phyloP scores from a whole-genome alignment of 1,284 basidiomycete species.

The Volvariella volvacea region DNA sequence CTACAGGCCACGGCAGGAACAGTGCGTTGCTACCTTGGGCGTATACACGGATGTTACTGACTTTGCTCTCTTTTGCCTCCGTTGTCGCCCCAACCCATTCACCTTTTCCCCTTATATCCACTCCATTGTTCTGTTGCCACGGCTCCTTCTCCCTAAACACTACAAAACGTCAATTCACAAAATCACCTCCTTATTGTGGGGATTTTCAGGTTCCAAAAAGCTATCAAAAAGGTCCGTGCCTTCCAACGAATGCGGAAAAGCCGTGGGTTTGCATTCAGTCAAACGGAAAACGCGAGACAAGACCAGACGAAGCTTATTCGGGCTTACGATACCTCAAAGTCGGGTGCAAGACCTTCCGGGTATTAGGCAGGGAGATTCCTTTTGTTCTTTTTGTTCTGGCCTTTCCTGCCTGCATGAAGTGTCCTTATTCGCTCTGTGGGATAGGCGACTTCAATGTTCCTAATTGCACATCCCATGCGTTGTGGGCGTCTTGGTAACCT shows the following conservation, averaged over 20 bases:
- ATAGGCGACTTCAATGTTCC: too few relatives aligned
- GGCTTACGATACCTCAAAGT: constrained; percentile 85
- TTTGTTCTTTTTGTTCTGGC: constrained; percentile 12
- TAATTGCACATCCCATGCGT: too few relatives aligned
- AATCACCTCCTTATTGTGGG: constrained; percentile 4
- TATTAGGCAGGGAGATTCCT: constrained; percentile 35
- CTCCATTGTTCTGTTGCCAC: constrained; percentile 2
- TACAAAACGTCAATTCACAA: too few relatives aligned
- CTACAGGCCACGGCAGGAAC: constrained; percentile 94
- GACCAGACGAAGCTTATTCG: constrained; percentile 85
- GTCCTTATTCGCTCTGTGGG: too few relatives aligned
- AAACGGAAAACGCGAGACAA: constrained; percentile 81
- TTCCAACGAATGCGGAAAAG: constrained; percentile 92
- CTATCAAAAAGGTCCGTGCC: constrained; percentile 96
- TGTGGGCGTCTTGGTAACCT: too few relatives aligned
- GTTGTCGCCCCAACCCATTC: constrained; percentile 1
- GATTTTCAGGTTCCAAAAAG: constrained; percentile 74
- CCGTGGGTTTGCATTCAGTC: constrained; percentile 94
- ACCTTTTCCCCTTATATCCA: constrained; percentile 3
- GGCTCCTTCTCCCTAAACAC: too few relatives aligned
- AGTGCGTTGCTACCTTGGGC: constrained; percentile 46
- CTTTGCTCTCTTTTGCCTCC: background rate
- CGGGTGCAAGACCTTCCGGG: constrained; percentile 61
- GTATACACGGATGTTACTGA: constrained; percentile 2
- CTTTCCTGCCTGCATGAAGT: too few relatives aligned